Evolutionary conservation across 495 filamentous ascomycete species (phyloP).

Genomic region (Aspergillus conjunctus): DNA sequence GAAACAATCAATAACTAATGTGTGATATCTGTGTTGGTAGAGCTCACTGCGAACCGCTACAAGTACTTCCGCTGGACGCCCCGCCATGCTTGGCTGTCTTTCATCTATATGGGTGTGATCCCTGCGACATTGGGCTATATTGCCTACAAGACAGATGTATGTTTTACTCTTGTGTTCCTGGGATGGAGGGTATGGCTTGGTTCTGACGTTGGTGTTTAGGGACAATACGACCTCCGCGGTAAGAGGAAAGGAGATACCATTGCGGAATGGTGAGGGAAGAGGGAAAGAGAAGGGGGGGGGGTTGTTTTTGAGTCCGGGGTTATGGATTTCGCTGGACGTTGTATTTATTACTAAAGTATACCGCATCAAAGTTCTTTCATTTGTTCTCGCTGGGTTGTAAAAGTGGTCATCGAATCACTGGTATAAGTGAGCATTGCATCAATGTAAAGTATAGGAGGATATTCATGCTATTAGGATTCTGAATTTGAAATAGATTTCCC

Average conservation of each 20-base stretch:
- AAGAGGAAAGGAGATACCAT: slow-evolving; percentile 85
- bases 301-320: slow-evolving; percentile 3
- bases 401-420: no score
- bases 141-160: slow-evolving; percentile 80
- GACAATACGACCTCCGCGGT: slow-evolving; percentile 80
- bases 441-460: not conserved
- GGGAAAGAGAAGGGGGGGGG: slow-evolving; percentile 24
- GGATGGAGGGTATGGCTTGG: slow-evolving; percentile 13
- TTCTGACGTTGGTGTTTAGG: slow-evolving; percentile 54
- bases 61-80: slow-evolving; percentile 94
- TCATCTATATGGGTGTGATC: slow-evolving; percentile 71
- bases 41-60: slow-evolving; percentile 81
- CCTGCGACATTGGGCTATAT: slow-evolving; percentile 69
- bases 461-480: not conserved
- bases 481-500: not conserved
- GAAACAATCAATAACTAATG: not conserved
- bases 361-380: slow-evolving; percentile 31
- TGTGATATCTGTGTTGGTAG: slow-evolving; percentile 45
- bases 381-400: not conserved
- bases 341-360: slow-evolving; percentile 47
- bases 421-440: not conserved
- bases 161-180: slow-evolving; percentile 32
- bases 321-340: slow-evolving; percentile 28
- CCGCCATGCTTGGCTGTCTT: slow-evolving; percentile 74
- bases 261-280: slow-evolving; percentile 61